These are phyloP conservation scores for Scenedesmus sp. DNA, from an alignment of 163 green algal species.

Conservation along the genomic window DNA sequence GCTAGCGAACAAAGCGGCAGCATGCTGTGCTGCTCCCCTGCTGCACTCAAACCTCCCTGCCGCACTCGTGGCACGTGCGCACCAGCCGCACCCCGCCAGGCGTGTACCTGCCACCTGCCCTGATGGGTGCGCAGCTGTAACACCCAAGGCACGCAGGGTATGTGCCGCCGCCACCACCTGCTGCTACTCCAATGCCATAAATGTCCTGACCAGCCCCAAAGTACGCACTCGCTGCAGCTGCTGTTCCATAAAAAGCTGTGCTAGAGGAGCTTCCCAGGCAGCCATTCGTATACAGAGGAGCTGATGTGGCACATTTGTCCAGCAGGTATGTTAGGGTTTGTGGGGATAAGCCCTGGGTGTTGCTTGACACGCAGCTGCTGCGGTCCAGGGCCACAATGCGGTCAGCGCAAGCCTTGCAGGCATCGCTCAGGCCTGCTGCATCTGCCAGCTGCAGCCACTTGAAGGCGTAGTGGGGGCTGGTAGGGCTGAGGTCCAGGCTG, in stretches of 20 bases:
- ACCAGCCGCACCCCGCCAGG: background rate
- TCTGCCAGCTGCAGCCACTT: conserved; percentile 32
- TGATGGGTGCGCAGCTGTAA: background rate
- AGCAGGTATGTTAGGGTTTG: background rate
- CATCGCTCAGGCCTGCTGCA: background rate
- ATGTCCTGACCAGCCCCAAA: background rate
- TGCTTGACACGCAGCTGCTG: background rate
- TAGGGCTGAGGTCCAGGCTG: background rate
- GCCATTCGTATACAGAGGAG: background rate
- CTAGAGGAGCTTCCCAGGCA: background rate
- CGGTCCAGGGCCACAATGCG: background rate
- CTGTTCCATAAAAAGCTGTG: background rate
- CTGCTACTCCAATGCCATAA: background rate
- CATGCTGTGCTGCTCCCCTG: too few species aligned
- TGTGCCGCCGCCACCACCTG: background rate
- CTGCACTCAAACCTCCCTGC: background rate
- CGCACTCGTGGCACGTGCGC: background rate
- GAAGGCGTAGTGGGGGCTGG: background rate
- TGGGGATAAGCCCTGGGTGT: background rate
- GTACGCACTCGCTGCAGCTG: background rate
- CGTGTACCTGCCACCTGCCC: background rate
- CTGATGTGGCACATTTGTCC: background rate
- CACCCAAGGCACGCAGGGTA: background rate
- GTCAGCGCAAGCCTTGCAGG: background rate
- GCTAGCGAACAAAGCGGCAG: too few species aligned